These are phyloP conservation scores for Centaurea solstitialis DNA, from an alignment of 129 eudicot species.

Conservation along the genomic window DNA sequence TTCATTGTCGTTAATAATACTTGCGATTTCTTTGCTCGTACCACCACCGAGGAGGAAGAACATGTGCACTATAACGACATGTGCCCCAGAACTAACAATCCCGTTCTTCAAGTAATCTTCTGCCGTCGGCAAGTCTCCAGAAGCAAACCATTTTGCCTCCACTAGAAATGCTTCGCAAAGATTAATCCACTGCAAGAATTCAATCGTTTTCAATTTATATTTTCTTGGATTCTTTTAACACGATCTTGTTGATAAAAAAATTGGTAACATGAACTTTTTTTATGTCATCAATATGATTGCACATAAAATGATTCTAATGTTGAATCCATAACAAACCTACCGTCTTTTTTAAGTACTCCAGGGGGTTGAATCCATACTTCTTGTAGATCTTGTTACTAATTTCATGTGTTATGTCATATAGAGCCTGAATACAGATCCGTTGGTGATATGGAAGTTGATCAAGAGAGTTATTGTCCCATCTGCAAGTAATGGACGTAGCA, in stretches of 20 bases:
- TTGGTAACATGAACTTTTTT: not conserved
- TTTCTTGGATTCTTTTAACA: not conserved
- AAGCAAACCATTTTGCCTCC: constrained; percentile 60
- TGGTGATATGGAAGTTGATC: constrained; percentile 50
- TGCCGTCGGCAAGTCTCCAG: constrained; percentile 36
- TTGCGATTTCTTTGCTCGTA: constrained; percentile 14
- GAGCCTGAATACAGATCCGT: constrained; percentile 51
- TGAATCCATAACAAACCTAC: constrained; percentile 9
- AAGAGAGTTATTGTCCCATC: constrained; percentile 51
- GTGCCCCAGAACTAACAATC: constrained; percentile 49
- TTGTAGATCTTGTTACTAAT: constrained; percentile 29
- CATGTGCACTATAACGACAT: constrained; percentile 47
- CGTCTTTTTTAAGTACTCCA: constrained; percentile 29
- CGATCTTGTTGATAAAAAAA: too few species aligned
- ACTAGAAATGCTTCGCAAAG: constrained; percentile 59
- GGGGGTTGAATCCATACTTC: constrained; percentile 49
- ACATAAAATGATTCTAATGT: not conserved
- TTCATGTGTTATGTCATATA: constrained; percentile 45
- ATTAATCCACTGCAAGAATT: constrained; percentile 48
- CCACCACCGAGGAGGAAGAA: constrained; percentile 61
- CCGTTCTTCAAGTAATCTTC: constrained; percentile 52
- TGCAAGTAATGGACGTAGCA: constrained; percentile 17
- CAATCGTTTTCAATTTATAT: not conserved
- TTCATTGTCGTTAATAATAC: constrained; percentile 21
- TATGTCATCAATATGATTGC: not conserved